Percentiles rank a stretch among this genome's conserved stretches.
Evolutionary conservation across 768 basidiomycete genomes (phyloP).

Genomic region (Podaxis carcinomalis): DNA sequence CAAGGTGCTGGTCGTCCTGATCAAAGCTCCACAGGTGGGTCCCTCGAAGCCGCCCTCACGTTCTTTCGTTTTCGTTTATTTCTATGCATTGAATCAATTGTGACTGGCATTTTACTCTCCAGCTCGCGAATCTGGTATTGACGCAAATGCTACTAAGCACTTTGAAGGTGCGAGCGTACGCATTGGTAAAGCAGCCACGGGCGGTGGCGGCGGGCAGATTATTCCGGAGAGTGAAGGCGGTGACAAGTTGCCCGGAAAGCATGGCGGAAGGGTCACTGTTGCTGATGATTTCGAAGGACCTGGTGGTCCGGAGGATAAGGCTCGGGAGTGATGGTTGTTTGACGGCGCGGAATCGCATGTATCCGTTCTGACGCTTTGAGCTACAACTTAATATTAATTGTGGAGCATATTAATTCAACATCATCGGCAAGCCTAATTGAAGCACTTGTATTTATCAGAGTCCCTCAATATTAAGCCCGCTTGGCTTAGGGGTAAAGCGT

Average conservation of each 20-base stretch:
- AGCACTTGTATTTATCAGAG: too few relatives aligned
- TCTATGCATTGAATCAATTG: not conserved
- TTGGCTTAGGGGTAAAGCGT: constrained; percentile 58
- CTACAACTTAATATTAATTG: not conserved
- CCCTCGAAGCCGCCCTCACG: too few relatives aligned
- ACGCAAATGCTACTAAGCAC: not conserved
- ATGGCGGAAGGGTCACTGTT: not conserved
- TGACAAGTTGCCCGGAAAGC: too few relatives aligned
- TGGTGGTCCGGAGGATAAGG: not conserved
- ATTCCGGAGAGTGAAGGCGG: not conserved
- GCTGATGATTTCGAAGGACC: not conserved
- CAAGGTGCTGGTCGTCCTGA: not conserved
- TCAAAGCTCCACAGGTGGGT: not conserved
- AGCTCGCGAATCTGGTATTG: not conserved
- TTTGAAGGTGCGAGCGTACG: not conserved
- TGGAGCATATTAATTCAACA: too few relatives aligned
- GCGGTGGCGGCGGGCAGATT: not conserved
- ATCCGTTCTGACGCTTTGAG: too few relatives aligned
- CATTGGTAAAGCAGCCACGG: not conserved
- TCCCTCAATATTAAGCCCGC: constrained; percentile 26
- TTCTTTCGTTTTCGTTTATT: too few relatives aligned
- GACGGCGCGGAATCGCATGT: too few relatives aligned
- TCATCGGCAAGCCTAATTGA: too few relatives aligned
- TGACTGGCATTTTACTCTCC: not conserved
- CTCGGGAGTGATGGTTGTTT: not conserved